Evolutionary conservation across 2,329 filamentous ascomycete genomes (phyloP).

Genomic region (Fusarium drepaniforme): DNA sequence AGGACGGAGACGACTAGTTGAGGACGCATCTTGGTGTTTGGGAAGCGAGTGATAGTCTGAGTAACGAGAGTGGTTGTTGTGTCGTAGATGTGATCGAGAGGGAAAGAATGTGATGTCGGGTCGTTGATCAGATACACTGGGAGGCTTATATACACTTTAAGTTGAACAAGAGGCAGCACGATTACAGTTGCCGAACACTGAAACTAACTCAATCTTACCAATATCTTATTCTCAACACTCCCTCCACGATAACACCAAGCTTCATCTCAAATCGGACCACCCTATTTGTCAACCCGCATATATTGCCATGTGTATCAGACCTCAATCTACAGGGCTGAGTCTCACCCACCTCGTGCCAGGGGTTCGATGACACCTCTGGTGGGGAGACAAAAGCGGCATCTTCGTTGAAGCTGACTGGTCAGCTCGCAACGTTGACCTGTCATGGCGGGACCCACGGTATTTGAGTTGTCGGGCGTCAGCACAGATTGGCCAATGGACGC

Average conservation of each 20-base stretch:
- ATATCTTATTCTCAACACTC: background rate
- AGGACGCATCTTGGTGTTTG: background rate
- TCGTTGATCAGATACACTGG: background rate
- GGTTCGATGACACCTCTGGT: background rate
- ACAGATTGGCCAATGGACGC: background rate
- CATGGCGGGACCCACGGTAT: background rate
- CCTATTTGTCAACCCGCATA: background rate
- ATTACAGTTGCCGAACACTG: background rate
- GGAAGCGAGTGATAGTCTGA: too few species aligned
- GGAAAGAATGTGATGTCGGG: background rate
- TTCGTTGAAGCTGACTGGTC: background rate
- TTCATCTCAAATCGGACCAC: background rate
- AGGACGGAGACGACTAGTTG: background rate
- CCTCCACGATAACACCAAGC: background rate
- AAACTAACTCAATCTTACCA: background rate
- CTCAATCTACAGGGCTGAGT: background rate
- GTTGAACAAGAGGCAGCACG: background rate
- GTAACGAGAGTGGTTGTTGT: background rate
- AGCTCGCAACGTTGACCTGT: slow-evolving; percentile 8
- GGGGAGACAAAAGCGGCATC: background rate
- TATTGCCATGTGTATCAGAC: background rate
- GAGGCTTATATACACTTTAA: background rate
- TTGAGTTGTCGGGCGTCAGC: background rate
- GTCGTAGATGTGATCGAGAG: background rate
- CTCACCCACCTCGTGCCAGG: background rate